These are phyloP conservation scores for Paraphaeosphaeria sporulosa DNA, from an alignment of 2,329 filamentous ascomycete genomes.

Conservation along the genomic window DNA sequence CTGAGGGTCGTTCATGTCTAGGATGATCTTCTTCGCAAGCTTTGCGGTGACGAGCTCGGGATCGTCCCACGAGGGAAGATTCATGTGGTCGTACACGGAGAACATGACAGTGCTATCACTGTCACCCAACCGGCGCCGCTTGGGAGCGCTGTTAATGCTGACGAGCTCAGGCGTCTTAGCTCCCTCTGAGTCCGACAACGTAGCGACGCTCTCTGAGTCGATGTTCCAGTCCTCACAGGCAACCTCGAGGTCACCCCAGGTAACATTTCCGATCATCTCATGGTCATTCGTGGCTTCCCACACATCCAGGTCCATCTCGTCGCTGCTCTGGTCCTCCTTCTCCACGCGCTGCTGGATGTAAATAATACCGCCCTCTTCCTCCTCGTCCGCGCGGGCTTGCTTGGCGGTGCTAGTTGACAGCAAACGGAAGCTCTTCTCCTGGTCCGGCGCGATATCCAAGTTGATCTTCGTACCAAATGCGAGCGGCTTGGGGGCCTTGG, in stretches of 20 bases:
- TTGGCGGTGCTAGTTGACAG: conserved; percentile 64
- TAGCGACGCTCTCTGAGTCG: conserved; percentile 60
- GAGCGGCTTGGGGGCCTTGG: conserved; percentile 81
- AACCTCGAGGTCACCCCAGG: conserved; percentile 80
- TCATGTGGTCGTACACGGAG: conserved; percentile 47
- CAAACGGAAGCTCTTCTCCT: conserved; percentile 84
- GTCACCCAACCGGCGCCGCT: conserved; percentile 68
- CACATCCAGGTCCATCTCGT: conserved; percentile 56
- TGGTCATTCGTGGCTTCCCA: conserved; percentile 63
- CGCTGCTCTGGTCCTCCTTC: conserved; percentile 53
- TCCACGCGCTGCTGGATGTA: conserved; percentile 52
- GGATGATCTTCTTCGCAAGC: conserved; percentile 77
- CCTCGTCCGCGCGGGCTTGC: conserved; percentile 54
- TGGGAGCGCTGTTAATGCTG: conserved; percentile 56
- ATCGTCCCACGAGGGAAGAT: conserved; percentile 75
- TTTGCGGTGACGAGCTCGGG: conserved; percentile 76
- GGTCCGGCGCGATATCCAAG: conserved; percentile 84
- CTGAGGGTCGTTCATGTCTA: conserved; percentile 88
- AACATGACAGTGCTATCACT: conserved; percentile 34
- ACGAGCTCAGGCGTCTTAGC: conserved; percentile 37
- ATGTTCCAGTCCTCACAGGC: conserved; percentile 81
- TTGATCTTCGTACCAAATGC: conserved; percentile 82
- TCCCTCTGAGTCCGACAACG: conserved; percentile 39
- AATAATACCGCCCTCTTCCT: conserved; percentile 65
- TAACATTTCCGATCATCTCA: conserved; percentile 76